A percentile compares a stretch with the other conserved stretches of the same genome.
Evolutionary conservation across 805 yeast species (phyloP).

Genomic region (Peterozyma xylosa): DNA sequence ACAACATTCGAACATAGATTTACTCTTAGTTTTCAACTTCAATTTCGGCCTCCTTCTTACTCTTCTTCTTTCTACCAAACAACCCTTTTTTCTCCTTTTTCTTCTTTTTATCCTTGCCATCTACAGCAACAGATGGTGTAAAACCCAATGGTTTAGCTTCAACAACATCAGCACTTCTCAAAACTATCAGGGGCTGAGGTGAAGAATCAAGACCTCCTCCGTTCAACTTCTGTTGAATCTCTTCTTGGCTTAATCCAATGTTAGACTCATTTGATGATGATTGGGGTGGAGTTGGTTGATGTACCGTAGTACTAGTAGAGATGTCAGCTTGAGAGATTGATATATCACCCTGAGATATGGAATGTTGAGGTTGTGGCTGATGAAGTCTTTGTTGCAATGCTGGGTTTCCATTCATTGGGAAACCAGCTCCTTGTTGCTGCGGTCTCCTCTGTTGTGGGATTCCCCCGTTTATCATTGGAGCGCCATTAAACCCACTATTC

Average conservation of each 20-base stretch:
- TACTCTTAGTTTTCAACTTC: too few relatives aligned
- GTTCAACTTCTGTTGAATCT: conserved; percentile 4
- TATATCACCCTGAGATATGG: conserved; percentile 3
- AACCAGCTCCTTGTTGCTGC: conserved; percentile 10
- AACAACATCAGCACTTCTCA: not conserved
- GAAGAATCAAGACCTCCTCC: conserved; percentile 22
- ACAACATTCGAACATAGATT: too few relatives aligned
- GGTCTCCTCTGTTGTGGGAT: conserved; percentile 9
- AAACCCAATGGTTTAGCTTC: conserved; percentile 6
- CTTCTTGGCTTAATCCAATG: conserved; percentile 2
- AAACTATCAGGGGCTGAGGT: conserved; percentile 10
- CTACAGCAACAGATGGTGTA: conserved; percentile 32
- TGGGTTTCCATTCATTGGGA: conserved; percentile 4
- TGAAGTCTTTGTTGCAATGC: conserved; percentile 7
- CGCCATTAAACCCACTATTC: conserved; percentile 2
- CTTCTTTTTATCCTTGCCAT: conserved; percentile 20
- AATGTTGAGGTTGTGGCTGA: conserved; percentile 3
- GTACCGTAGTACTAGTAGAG: conserved; percentile 6
- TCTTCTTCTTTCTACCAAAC: conserved; percentile 64
- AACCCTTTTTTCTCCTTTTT: conserved; percentile 66
- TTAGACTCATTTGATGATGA: conserved; percentile 10
- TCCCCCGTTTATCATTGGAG: not conserved
- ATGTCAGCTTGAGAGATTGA: conserved; percentile 1
- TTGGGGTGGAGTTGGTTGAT: conserved; percentile 3
- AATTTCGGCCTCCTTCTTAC: conserved; percentile 1